Evolutionary conservation across 1,284 basidiomycete genomes (phyloP).

Genomic region (Coniferiporia weirii): DNA sequence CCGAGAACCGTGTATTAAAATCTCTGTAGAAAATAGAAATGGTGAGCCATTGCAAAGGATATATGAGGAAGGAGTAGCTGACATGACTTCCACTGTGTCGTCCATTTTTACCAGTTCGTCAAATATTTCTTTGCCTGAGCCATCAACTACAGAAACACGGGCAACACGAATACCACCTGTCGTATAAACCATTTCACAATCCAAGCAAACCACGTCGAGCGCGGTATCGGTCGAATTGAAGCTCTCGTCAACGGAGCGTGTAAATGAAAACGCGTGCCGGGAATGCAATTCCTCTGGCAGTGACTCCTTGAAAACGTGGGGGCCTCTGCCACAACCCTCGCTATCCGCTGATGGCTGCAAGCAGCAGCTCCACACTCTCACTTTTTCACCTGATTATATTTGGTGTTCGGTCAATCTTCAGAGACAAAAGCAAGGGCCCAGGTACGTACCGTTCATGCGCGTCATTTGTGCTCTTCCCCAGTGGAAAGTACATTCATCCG

Average conservation of each 20-base stretch:
- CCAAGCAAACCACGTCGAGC: constrained; percentile 75
- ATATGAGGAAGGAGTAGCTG: constrained; percentile 26
- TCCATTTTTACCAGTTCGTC: constrained; percentile 82
- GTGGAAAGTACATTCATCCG: constrained; percentile 73
- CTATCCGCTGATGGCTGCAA: constrained; percentile 48
- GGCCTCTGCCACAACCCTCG: constrained; percentile 61
- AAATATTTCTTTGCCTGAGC: constrained; percentile 64
- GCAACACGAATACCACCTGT: constrained; percentile 86
- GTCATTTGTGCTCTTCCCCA: constrained; percentile 69
- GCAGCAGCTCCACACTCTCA: constrained; percentile 64
- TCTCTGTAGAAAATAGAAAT: constrained; percentile 48
- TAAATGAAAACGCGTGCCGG: constrained; percentile 66
- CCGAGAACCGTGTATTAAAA: constrained; percentile 87
- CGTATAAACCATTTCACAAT: constrained; percentile 92
- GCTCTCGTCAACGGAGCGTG: constrained; percentile 29
- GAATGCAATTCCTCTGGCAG: constrained; percentile 65
- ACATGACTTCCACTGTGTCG: constrained; percentile 75
- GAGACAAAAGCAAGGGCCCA: constrained; percentile 20
- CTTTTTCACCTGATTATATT: constrained; percentile 49
- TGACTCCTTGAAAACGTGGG: constrained; percentile 76
- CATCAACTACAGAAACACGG: constrained; percentile 81
- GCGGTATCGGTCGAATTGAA: constrained; percentile 32
- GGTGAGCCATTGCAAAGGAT: constrained; percentile 1
- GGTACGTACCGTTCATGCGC: constrained; percentile 51
- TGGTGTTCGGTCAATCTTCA: background rate